Conservation (phyloP, 768 basidiomycete species). For the Chalciporus sphaerocephalus region DNA sequence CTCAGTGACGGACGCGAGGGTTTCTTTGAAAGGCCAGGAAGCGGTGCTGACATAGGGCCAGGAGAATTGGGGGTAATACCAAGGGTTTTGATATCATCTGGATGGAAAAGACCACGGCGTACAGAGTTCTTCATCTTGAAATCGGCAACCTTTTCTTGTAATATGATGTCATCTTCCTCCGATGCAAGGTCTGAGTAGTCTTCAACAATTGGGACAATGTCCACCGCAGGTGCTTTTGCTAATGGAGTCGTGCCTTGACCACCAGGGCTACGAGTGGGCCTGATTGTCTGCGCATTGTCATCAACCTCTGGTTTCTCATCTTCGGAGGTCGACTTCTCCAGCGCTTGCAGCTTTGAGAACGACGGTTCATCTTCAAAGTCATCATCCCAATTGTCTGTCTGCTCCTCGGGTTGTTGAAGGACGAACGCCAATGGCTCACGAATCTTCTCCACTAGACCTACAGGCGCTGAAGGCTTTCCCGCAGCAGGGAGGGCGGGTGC, state of each 20-base stretch:
- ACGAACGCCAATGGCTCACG: conserved; percentile 59
- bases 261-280: conserved; percentile 69
- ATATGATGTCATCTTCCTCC: conserved; percentile 68
- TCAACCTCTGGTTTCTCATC: conserved; percentile 55
- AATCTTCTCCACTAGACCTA: conserved; percentile 36
- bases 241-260: conserved; percentile 46
- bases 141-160: conserved; percentile 77
- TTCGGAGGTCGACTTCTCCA: conserved; percentile 57
- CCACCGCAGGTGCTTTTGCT: conserved; percentile 56
- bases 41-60: conserved; percentile 64
- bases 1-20: conserved; percentile 52
- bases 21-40: conserved; percentile 52
- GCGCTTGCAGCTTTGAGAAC: conserved; percentile 76
- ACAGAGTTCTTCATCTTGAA: conserved; percentile 80
- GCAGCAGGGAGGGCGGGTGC: conserved; percentile 12
- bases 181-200: conserved; percentile 86
- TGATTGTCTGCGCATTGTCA: conserved; percentile 77
- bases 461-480: conserved; percentile 22
- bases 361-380: conserved; percentile 96
- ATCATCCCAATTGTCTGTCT: conserved; percentile 96
- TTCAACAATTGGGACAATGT: conserved; percentile 70
- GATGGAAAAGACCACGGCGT: conserved; percentile 78
- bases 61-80: conserved; percentile 50
- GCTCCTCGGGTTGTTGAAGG: conserved; percentile 73
- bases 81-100: conserved; percentile 81